Percentiles rank a stretch among this genome's conserved stretches.
Evolutionary conservation across 352 stramenopile genomes (phyloP).

Genomic region (Phytophthora citricola): DNA sequence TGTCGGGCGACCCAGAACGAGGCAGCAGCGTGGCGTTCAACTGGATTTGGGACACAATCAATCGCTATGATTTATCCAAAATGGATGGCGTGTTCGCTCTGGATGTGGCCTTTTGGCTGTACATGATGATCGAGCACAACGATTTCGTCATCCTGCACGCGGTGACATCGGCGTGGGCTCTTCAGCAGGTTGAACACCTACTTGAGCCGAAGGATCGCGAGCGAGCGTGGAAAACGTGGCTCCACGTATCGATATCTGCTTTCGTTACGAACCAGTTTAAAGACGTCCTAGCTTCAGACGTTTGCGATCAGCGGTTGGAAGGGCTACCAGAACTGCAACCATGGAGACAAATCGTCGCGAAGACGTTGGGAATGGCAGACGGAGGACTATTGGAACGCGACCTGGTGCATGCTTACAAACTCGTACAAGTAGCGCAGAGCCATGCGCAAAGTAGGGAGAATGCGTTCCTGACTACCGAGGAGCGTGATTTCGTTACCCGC

Average conservation of each 20-base stretch:
- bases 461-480: constrained; percentile 43
- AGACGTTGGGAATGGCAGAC: constrained; percentile 46
- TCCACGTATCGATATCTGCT: constrained; percentile 43
- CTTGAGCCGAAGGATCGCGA: constrained; percentile 32
- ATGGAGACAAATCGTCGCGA: constrained; percentile 55
- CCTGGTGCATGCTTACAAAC: constrained; percentile 61
- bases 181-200: constrained; percentile 46
- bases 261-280: constrained; percentile 39
- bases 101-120: constrained; percentile 47
- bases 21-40: constrained; percentile 36
- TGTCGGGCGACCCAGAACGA: constrained; percentile 35
- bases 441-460: constrained; percentile 33
- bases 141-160: constrained; percentile 51
- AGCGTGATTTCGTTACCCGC: constrained; percentile 53
- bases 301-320: constrained; percentile 30
- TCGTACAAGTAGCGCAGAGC: constrained; percentile 57
- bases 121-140: constrained; percentile 45
- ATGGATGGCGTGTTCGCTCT: constrained; percentile 42
- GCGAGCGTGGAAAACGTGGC: constrained; percentile 42
- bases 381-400: constrained; percentile 36
- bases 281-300: constrained; percentile 28
- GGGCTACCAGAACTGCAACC: constrained; percentile 31
- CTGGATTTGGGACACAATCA: constrained; percentile 33
- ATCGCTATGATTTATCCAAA: constrained; percentile 42
- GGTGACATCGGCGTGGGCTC: constrained; percentile 45